A percentile compares a stretch with the other conserved stretches of the same genome.
Evolutionary conservation across 208 protist species (phyloP).

Genomic region (Porcisia hertigi): DNA sequence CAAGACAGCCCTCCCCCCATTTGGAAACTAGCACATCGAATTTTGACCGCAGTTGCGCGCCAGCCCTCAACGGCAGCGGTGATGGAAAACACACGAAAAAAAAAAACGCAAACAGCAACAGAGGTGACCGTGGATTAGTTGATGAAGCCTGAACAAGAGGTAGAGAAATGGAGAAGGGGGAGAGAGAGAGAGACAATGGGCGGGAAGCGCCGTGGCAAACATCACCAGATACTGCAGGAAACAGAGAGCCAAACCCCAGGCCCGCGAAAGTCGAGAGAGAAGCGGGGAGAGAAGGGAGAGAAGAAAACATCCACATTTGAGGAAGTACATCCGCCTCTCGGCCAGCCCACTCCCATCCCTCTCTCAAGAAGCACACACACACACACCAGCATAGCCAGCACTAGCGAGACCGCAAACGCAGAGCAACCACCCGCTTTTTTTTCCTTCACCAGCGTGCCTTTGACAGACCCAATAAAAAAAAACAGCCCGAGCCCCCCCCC

Average conservation of each 20-base stretch:
- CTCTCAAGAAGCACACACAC: not conserved
- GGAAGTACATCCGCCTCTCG: not conserved
- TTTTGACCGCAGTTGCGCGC: too few species aligned
- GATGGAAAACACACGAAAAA: not conserved
- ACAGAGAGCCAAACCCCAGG: not conserved
- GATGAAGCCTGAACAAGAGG: too few species aligned
- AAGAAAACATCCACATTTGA: not conserved
- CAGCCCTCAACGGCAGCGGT: not conserved
- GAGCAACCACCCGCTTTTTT: not conserved
- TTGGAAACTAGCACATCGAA: not conserved
- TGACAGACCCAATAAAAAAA: too few species aligned
- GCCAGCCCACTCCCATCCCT: not conserved
- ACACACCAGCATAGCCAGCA: not conserved
- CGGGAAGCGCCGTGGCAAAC: not conserved
- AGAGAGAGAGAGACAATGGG: not conserved
- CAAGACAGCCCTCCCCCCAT: not conserved
- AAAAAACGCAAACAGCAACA: too few species aligned
- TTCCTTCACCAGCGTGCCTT: not conserved
- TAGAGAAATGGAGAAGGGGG: not conserved
- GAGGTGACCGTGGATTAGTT: too few species aligned
- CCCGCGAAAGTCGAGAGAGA: not conserved
- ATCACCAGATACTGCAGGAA: not conserved
- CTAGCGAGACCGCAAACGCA: too few species aligned
- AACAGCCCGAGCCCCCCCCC: too few species aligned
- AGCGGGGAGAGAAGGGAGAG: not conserved